Percentiles rank a stretch among this genome's conserved stretches.
Evolutionary conservation across 2,329 filamentous ascomycete species (phyloP).

Genomic region (Pseudofabraea citricarpa): DNA sequence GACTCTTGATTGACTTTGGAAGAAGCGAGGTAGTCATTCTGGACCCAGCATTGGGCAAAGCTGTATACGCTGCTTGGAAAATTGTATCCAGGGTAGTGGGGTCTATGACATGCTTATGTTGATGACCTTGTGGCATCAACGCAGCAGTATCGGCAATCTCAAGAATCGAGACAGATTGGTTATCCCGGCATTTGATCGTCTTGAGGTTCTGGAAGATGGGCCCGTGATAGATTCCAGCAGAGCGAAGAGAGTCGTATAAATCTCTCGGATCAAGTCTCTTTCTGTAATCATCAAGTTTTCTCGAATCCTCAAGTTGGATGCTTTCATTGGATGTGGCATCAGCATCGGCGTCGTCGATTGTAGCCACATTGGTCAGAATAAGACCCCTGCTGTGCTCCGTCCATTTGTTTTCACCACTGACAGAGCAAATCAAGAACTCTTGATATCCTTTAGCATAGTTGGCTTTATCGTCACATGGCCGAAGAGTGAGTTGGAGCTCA

Average conservation of each 20-base stretch:
- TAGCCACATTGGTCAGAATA: conserved; percentile 10
- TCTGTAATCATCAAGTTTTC: too few species aligned
- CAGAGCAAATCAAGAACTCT: conserved; percentile 1
- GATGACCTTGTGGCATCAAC: not conserved
- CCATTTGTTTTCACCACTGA: conserved; percentile 15
- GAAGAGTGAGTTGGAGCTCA: conserved; percentile 23
- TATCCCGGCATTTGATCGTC: not conserved
- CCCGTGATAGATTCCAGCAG: not conserved
- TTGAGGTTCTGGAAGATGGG: not conserved
- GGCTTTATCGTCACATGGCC: not conserved
- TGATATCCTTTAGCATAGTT: not conserved
- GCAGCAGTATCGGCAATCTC: not conserved
- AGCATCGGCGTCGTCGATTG: not conserved
- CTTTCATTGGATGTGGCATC: not conserved
- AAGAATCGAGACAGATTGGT: not conserved
- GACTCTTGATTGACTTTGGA: not conserved
- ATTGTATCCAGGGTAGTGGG: not conserved
- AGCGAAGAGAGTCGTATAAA: not conserved
- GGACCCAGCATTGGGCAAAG: not conserved
- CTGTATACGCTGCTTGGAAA: not conserved
- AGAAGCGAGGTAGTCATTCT: not conserved
- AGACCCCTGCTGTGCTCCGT: conserved; percentile 29
- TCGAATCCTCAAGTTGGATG: too few species aligned
- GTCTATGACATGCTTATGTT: not conserved
- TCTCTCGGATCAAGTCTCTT: not conserved